A percentile compares a stretch with the other conserved stretches of the same genome.
phyloP scores from a whole-genome alignment of 2,329 filamentous ascomycete genomes.

The Venturia effusa region DNA sequence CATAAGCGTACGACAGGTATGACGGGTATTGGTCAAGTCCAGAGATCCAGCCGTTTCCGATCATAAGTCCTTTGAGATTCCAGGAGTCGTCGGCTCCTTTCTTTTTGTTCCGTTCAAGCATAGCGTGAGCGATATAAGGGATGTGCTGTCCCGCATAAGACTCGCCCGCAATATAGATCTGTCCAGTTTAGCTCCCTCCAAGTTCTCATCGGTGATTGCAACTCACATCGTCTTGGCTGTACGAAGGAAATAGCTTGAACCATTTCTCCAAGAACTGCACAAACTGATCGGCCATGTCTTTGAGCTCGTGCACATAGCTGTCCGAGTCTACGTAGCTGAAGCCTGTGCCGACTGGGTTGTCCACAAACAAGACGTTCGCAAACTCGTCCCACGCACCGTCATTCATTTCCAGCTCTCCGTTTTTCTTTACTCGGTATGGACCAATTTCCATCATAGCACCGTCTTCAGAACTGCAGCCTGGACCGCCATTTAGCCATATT shows the following conservation, averaged over 20 bases:
- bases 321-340: conserved; percentile 93
- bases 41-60: conserved; percentile 97
- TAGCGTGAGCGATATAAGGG: conserved; percentile 87
- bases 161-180: conserved; percentile 93
- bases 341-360: conserved; percentile 92
- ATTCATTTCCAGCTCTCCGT: conserved; percentile 63
- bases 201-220: not conserved
- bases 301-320: conserved; percentile 72
- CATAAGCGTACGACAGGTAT: conserved; percentile 72
- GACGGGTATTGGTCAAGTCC: conserved; percentile 81
- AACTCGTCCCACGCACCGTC: conserved; percentile 99
- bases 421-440: conserved; percentile 74
- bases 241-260: conserved; percentile 84
- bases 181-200: conserved; percentile 16
- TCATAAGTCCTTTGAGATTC: conserved; percentile 76
- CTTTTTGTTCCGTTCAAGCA: conserved; percentile 65
- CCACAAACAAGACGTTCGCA: conserved; percentile 90
- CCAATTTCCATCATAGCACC: conserved; percentile 94
- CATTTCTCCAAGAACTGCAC: conserved; percentile 83
- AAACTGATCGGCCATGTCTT: conserved; percentile 84
- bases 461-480: conserved; percentile 95
- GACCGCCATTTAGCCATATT: conserved; percentile 94
- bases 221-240: conserved; percentile 81
- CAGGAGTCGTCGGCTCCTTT: conserved; percentile 39
- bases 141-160: conserved; percentile 97